Conservation (phyloP, 441 rosid genomes). For the Gossypium gossypioides region DNA sequence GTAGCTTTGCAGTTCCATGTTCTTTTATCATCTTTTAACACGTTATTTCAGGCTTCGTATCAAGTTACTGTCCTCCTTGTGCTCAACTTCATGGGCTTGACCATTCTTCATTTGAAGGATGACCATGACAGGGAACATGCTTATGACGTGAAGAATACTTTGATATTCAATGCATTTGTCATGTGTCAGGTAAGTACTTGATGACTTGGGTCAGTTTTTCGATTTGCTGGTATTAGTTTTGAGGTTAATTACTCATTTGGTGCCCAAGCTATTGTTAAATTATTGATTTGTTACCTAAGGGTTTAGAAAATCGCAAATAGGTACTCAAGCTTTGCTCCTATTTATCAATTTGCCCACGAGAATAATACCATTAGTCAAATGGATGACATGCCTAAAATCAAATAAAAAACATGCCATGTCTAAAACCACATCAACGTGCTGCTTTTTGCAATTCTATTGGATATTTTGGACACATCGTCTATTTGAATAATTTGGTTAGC, state of each 20-base stretch:
- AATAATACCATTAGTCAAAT: not conserved
- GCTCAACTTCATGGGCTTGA: constrained; percentile 61
- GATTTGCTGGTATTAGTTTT: not conserved
- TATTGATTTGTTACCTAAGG: not conserved
- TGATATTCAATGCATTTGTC: constrained; percentile 89
- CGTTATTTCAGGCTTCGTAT: constrained; percentile 51
- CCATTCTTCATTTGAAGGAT: constrained; percentile 40
- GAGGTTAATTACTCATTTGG: not conserved
- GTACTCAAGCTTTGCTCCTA: not conserved
- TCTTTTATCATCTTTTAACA: constrained; percentile 11
- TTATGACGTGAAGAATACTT: constrained; percentile 59
- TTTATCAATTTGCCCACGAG: not conserved
- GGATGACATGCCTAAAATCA: not conserved
- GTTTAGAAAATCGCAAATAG: not conserved
- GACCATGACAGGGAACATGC: constrained; percentile 36
- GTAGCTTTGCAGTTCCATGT: not conserved
- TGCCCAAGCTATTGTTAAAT: not conserved
- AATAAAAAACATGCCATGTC: not conserved
- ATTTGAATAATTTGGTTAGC: not conserved
- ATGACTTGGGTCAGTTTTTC: not conserved
- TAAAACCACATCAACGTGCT: not conserved
- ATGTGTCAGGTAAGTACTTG: constrained; percentile 64
- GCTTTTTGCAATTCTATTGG: not conserved
- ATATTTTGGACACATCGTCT: not conserved
- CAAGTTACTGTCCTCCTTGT: constrained; percentile 75